Evolutionary conservation across 139 green algal genomes (phyloP).

Genomic region (Nannochloris sp.): DNA sequence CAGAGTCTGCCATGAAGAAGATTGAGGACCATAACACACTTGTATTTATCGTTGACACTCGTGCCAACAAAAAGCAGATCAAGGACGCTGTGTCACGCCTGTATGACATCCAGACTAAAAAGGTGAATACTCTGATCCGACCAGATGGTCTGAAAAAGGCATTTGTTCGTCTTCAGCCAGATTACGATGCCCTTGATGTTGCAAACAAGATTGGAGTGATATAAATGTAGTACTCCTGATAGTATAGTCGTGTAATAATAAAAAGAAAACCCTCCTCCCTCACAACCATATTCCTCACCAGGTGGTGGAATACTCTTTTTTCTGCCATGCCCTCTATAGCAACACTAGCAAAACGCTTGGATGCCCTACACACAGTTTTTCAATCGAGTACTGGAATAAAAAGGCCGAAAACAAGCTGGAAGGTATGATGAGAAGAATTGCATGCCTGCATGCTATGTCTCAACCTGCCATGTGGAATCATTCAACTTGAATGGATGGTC

Average conservation of each 20-base stretch:
- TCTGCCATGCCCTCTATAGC: no score
- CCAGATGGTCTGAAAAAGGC: conserved; percentile 98
- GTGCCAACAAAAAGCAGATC: conserved; percentile 87
- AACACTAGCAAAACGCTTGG: no score
- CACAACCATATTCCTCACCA: no score
- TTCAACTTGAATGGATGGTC: no score
- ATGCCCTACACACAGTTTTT: no score
- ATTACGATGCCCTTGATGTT: conserved; percentile 98
- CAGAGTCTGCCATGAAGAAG: conserved; percentile 99
- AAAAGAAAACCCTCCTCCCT: no score
- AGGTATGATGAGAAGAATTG: no score
- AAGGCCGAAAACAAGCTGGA: no score
- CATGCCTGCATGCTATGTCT: no score
- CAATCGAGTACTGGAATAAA: no score
- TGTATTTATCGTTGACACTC: conserved; percentile 90
- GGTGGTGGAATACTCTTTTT: no score
- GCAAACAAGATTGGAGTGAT: conserved; percentile 99
- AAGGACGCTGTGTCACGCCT: conserved; percentile 83
- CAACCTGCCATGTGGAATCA: no score
- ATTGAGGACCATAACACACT: conserved; percentile 99
- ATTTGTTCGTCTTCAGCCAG: conserved; percentile 88
- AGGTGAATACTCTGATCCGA: conserved; percentile 98
- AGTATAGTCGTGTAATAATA: background rate
- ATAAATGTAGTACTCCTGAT: conserved; percentile 44
- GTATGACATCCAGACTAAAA: conserved; percentile 97